Conservation (phyloP, 176 grass and related monocot species). For the Aegilops umbellulata region DNA sequence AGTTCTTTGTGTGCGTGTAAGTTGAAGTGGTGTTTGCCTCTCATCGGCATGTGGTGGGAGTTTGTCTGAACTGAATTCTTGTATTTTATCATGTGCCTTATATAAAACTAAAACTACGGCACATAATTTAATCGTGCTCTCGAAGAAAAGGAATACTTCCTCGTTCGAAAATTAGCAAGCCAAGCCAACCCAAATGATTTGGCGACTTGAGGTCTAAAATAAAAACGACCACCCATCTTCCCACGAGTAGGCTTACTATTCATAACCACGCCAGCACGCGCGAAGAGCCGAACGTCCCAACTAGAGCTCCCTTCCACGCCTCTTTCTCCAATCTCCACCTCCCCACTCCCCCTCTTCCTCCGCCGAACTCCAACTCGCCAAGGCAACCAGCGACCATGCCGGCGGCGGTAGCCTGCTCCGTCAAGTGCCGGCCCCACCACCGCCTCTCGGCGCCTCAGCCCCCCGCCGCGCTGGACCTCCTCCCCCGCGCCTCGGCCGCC, state of each 20-base stretch:
- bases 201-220: not conserved
- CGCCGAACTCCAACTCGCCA: not conserved
- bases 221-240: not conserved
- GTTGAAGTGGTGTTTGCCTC: too few relatives aligned
- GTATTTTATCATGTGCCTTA: too few relatives aligned
- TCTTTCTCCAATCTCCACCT: not conserved
- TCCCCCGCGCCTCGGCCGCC: not conserved
- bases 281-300: slow-evolving; percentile 3
- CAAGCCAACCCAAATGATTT: too few relatives aligned
- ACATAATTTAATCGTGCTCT: too few relatives aligned
- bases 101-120: too few relatives aligned
- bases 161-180: not conserved
- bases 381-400: slow-evolving; percentile 6
- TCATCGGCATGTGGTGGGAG: too few relatives aligned
- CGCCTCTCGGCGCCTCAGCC: slow-evolving; percentile 19
- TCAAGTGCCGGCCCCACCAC: slow-evolving; percentile 40
- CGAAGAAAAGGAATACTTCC: too few relatives aligned
- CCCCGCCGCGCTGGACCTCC: slow-evolving; percentile 6
- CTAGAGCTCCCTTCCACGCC: slow-evolving; percentile 5
- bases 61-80: too few relatives aligned
- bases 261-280: slow-evolving; percentile 35
- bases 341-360: not conserved
- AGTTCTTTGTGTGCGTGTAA: too few relatives aligned
- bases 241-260: slow-evolving; percentile 11
- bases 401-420: slow-evolving; percentile 13